These are phyloP conservation scores for Glycine latifolia DNA, from an alignment of 306 rosid species.

Conservation along the genomic window DNA sequence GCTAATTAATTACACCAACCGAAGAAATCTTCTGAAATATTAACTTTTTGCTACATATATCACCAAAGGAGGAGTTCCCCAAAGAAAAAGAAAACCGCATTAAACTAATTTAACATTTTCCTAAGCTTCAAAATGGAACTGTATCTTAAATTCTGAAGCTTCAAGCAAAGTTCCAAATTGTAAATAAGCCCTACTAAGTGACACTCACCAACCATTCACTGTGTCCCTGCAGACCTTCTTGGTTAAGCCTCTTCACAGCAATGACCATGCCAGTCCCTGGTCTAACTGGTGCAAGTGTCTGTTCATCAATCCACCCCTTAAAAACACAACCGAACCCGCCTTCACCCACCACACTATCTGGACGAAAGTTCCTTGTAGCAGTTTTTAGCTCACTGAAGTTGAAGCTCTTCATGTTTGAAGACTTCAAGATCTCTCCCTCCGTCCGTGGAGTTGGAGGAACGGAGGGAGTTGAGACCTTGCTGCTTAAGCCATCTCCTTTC, in stretches of 20 bases:
- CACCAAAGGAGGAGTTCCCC: constrained; percentile 15
- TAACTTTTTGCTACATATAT: constrained; percentile 25
- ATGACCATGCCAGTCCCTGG: constrained; percentile 91
- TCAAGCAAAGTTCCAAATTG: constrained; percentile 13
- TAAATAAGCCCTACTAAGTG: constrained; percentile 31
- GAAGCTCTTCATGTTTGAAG: constrained; percentile 81
- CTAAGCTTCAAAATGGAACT: constrained; percentile 24
- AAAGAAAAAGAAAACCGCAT: constrained; percentile 1
- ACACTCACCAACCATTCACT: constrained; percentile 98
- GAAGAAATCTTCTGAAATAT: constrained; percentile 24
- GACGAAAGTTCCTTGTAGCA: constrained; percentile 96
- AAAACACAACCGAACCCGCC: constrained; percentile 96
- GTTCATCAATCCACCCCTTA: constrained; percentile 96
- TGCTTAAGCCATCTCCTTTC: constrained; percentile 53
- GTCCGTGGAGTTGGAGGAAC: constrained; percentile 84
- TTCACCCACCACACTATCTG: constrained; percentile 96
- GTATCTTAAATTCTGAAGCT: constrained; percentile 22
- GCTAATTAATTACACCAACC: constrained; percentile 40
- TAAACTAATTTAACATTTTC: constrained; percentile 28
- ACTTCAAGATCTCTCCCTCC: constrained; percentile 89
- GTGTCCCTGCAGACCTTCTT: constrained; percentile 96
- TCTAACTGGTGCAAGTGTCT: constrained; percentile 71
- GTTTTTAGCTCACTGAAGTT: constrained; percentile 72
- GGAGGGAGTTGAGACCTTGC: constrained; percentile 61
- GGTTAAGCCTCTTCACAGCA: constrained; percentile 95